A percentile compares a stretch with the other conserved stretches of the same genome.
Evolutionary conservation across 495 filamentous ascomycete genomes (phyloP).

Genomic region (Penicillium salamii): DNA sequence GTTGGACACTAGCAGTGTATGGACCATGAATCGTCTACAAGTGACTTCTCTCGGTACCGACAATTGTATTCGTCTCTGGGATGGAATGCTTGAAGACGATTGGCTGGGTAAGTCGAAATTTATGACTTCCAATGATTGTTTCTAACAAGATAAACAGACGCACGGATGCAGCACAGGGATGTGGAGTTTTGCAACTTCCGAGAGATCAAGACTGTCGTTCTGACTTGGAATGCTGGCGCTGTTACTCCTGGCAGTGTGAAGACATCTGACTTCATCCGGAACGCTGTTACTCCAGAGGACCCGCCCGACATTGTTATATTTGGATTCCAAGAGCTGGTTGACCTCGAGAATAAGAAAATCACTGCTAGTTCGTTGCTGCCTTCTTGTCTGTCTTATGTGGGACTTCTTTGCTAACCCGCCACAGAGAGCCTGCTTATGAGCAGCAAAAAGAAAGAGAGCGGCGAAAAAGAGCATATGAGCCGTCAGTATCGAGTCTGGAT

Average conservation of each 20-base stretch:
- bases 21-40: constrained; percentile 80
- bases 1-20: constrained; percentile 78
- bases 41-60: constrained; percentile 89
- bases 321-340: constrained; percentile 96
- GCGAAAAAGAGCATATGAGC: constrained; percentile 91
- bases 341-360: constrained; percentile 93
- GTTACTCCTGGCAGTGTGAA: constrained; percentile 79
- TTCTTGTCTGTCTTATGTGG: neutral
- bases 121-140: neutral
- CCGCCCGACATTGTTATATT: constrained; percentile 90
- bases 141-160: constrained; percentile 50
- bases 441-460: constrained; percentile 83
- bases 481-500: constrained; percentile 96
- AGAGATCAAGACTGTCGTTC: constrained; percentile 68
- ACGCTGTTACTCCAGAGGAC: constrained; percentile 65
- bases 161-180: constrained; percentile 80
- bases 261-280: constrained; percentile 72
- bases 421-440: constrained; percentile 60
- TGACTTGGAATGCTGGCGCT: constrained; percentile 97
- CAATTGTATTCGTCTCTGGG: constrained; percentile 83
- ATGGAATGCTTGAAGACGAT: constrained; percentile 89
- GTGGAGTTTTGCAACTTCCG: constrained; percentile 80
- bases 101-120: constrained; percentile 64
- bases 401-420: constrained; percentile 18
- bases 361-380: constrained; percentile 80